These are phyloP conservation scores for Termitomyces sp. DNA, from an alignment of 768 basidiomycete species.

Conservation along the genomic window DNA sequence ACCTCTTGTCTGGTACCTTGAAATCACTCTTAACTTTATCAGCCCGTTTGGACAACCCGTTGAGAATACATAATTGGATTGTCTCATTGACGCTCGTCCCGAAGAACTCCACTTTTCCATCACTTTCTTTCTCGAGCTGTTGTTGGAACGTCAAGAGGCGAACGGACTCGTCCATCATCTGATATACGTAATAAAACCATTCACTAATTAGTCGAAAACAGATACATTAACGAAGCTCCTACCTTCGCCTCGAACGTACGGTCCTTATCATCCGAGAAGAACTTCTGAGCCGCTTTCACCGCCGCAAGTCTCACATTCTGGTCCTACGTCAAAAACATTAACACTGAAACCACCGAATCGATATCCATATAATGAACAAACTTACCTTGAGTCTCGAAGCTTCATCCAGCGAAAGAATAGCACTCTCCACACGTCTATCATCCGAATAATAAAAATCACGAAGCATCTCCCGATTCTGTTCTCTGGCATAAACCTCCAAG, in stretches of 20 bases:
- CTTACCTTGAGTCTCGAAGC: slow-evolving; percentile 61
- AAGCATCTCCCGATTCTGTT: slow-evolving; percentile 88
- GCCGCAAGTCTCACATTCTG: slow-evolving; percentile 64
- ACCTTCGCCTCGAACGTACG: slow-evolving; percentile 89
- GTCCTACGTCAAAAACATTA: slow-evolving; percentile 49
- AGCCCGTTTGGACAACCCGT: slow-evolving; percentile 80
- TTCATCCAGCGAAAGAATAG: slow-evolving; percentile 84
- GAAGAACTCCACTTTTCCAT: slow-evolving; percentile 76
- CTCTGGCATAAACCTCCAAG: slow-evolving; percentile 85
- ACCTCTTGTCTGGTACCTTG: slow-evolving; percentile 95
- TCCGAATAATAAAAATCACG: slow-evolving; percentile 98
- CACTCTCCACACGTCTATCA: slow-evolving; percentile 91
- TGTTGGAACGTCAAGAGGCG: slow-evolving; percentile 80
- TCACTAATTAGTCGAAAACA: neutral
- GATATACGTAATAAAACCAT: neutral
- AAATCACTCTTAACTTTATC: slow-evolving; percentile 89
- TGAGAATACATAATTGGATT: slow-evolving; percentile 70
- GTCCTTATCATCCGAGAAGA: slow-evolving; percentile 95
- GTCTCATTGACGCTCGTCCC: slow-evolving; percentile 88
- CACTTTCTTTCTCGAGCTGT: slow-evolving; percentile 81
- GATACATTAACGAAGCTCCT: neutral
- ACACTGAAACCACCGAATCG: neutral
- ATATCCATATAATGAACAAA: neutral
- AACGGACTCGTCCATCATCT: slow-evolving; percentile 91
- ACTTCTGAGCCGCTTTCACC: slow-evolving; percentile 84